A percentile compares a stretch with the other conserved stretches of the same genome.
These are phyloP conservation scores for Solanum lycopersicoides DNA, from an alignment of 257 asterid species.

Conservation along the genomic window DNA sequence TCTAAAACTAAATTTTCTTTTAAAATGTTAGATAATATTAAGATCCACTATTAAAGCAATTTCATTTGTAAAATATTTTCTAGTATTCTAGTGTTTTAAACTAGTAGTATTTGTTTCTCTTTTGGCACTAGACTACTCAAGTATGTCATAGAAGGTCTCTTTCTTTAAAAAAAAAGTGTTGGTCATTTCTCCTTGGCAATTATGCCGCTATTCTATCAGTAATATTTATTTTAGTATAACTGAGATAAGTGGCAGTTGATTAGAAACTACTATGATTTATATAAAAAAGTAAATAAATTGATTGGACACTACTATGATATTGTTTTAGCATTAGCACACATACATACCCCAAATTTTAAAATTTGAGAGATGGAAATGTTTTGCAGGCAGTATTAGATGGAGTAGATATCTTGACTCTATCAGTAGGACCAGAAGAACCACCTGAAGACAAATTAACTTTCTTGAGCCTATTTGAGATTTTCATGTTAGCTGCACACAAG, in stretches of 20 bases:
- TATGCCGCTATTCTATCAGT: not conserved
- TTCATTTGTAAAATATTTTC: not conserved
- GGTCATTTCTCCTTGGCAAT: not conserved
- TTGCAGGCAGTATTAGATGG: slow-evolving; percentile 86
- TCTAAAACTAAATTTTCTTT: not conserved
- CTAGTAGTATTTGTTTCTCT: not conserved
- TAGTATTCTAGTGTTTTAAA: not conserved
- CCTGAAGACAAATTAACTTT: slow-evolving; percentile 65
- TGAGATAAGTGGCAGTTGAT: not conserved
- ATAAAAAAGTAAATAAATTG: not conserved
- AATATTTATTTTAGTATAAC: not conserved
- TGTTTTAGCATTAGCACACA: not conserved
- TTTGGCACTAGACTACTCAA: not conserved
- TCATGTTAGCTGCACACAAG: slow-evolving; percentile 70
- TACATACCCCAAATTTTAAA: not conserved
- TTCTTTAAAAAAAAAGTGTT: too few relatives aligned
- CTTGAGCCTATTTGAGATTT: slow-evolving; percentile 64
- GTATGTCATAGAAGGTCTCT: not conserved
- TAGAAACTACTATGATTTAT: not conserved
- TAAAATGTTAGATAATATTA: not conserved
- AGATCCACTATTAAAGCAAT: not conserved
- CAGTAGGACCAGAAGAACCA: slow-evolving; percentile 81
- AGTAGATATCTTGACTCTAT: slow-evolving; percentile 69
- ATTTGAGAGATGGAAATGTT: not conserved
- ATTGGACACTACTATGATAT: not conserved